Conservation (phyloP, 106 monocot genomes). For the Apostasia ramifera region DNA sequence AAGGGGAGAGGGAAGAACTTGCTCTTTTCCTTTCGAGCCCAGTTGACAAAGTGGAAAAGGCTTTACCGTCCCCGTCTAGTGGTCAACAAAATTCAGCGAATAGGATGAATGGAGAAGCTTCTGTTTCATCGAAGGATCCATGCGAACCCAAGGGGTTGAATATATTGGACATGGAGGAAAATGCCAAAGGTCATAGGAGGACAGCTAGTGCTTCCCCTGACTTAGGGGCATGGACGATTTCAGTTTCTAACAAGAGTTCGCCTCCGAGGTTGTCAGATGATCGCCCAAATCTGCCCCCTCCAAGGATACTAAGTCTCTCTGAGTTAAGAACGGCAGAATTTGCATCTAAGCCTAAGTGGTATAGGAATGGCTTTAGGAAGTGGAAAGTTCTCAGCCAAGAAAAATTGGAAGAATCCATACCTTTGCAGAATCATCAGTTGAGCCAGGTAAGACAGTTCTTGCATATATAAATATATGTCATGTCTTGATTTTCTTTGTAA, state of each 20-base stretch:
- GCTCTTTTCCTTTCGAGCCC: conserved; percentile 32
- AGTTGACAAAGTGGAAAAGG: not conserved
- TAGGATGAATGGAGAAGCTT: not conserved
- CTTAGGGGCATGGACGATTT: conserved; percentile 38
- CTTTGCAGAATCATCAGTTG: conserved; percentile 34
- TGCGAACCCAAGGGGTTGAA: not conserved
- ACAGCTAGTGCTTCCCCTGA: conserved; percentile 46
- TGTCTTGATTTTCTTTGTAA: not conserved
- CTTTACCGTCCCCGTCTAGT: not conserved
- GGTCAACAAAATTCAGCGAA: not conserved
- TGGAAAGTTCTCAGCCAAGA: conserved; percentile 36
- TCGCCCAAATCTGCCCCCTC: conserved; percentile 18
- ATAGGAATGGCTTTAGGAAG: conserved; percentile 58
- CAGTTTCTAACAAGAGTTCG: conserved; percentile 16
- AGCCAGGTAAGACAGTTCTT: conserved; percentile 27
- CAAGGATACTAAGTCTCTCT: conserved; percentile 39
- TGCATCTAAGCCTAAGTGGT: conserved; percentile 35
- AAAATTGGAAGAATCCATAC: conserved; percentile 27
- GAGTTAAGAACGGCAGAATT: conserved; percentile 34
- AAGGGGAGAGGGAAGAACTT: conserved; percentile 45
- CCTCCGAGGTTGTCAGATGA: conserved; percentile 12
- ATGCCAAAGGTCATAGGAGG: conserved; percentile 35
- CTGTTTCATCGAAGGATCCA: not conserved
- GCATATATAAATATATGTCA: not conserved
- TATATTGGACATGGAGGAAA: conserved; percentile 7